phyloP scores from a whole-genome alignment of 331 rosid genomes.

The Arachis monticola region DNA sequence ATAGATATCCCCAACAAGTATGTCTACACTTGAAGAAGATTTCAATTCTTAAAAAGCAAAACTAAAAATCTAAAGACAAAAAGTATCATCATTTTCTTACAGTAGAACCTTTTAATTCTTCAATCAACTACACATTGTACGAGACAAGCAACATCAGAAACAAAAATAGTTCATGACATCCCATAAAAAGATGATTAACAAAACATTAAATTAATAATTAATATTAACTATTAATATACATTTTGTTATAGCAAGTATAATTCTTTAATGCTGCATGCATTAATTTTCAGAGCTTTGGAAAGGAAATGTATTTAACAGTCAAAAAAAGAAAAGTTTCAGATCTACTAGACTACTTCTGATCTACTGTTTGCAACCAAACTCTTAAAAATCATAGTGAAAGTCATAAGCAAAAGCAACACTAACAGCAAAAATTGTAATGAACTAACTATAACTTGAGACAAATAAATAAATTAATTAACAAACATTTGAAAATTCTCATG shows the following conservation, averaged over 20 bases:
- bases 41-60: not conserved
- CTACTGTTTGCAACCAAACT: slow-evolving; percentile 13
- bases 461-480: slow-evolving; percentile 19
- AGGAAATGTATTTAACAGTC: slow-evolving; percentile 16
- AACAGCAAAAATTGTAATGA: not conserved
- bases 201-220: not conserved
- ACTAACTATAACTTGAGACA: not conserved
- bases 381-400: slow-evolving; percentile 1
- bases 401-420: slow-evolving; percentile 20
- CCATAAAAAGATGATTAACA: not conserved
- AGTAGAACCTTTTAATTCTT: not conserved
- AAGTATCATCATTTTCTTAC: not conserved
- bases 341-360: not conserved
- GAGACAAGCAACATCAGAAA: slow-evolving; percentile 22
- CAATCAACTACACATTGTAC: not conserved
- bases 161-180: not conserved
- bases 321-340: slow-evolving; percentile 17
- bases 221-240: not conserved
- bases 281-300: not conserved
- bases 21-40: not conserved
- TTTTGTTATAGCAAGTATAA: not conserved
- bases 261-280: too few relatives aligned
- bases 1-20: not conserved
- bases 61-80: not conserved
- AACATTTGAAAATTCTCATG: slow-evolving; percentile 2